Evolutionary conservation across 148 eudicot species (phyloP), one percentile per base, ranked within the genome.

Genomic region (Rhododendron mucronatum): DNA sequence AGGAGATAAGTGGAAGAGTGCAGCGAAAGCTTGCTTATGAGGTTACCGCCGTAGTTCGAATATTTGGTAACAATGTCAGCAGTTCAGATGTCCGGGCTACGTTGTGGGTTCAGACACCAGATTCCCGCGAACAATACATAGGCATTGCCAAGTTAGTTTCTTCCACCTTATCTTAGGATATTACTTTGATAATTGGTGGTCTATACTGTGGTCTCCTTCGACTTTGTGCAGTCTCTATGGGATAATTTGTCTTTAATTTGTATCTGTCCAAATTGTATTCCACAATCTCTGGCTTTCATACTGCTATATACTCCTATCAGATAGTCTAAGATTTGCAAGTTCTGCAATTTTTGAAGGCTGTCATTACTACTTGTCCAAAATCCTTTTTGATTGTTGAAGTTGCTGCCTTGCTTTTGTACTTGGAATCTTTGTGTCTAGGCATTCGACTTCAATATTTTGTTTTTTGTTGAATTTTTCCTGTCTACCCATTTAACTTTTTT

Each of bases 1-100:
- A 97, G 89, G 98, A 95, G 48, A 94, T 97, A 82, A 92, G 95
- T 28, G 93, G 88, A 16, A 93, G 91, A 86, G 93, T 95, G 18
- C 90, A 90, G 84, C 85, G 96, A 89, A 97, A 97, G 86, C 90
- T 92, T 84, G 95, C 94, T 74, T 97, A 97, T 79, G 95, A 95
- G 86, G 84, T 91, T 82, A 89, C 88, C 87, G 99, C 96, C 16
- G 41, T 90, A 20, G 98, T 95, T 37, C 91, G 99, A 39, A 90
- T 97, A 89, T 95, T 87, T 89, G 98, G 99, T 86, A 93, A 92
- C 88, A 93, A 93, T 86, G 90, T 93, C 75, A 87, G 87, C 14
- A 92, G 84, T 81, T 86, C 99, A 44, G 90, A 88, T 86, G 91
- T 97, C 18, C 89, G 88, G 51, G 95, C 94, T 55, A 95, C 99